Base-by-base conservation (phyloP, 805 yeast genomes). In the Alloascoidea hylecoeti region DNA sequence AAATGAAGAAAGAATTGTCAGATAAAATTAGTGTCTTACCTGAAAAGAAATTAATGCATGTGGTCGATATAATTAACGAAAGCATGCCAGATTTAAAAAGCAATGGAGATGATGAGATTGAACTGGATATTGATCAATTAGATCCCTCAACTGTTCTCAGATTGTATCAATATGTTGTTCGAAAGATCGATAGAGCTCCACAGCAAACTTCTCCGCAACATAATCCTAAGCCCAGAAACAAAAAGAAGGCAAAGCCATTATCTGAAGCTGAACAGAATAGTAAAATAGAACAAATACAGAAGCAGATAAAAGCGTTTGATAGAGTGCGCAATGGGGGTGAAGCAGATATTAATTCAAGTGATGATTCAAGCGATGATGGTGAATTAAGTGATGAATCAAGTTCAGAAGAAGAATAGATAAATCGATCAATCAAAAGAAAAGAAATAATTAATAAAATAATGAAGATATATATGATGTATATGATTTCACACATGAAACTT, bases 1-100 rank as follows among this genome's bases (percentile, higher is more conserved):
- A 88, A 52, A 89, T 89, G 97, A 92, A 92, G 70, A 83, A 84
- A 54, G 92, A 85, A 55, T 77, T 92, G 41, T 75, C 86, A 40
- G 96, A 86, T 52, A 77, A 77, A 47, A 88, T 92, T 54, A 76
- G 78, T 38, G 30, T 34, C 9, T 54, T 70, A 37, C 72, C 85
- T 34, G 94, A 86, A 46, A 75, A 78, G 57, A 84, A 83, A 61
- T 63, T 89, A 49, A 82, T 78, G 48, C 79, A 81, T 42, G 94
- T 86, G 23, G 70, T 89, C 44, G 74, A 80, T 38, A 85, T 92
- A 44, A 85, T 92, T 46, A 80, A 80, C 51, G 92, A 82, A 55
- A 68, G 77, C 38, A 65, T 78, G 70, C 76, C 77, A 3, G 81
- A 72, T 43, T 65, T 70, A 48, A 68, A 56, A 49, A 64, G 51